Percentiles rank a stretch among this genome's conserved stretches.
Evolutionary conservation across 495 filamentous ascomycete genomes (phyloP).

Genomic region (Aspergillus saccharolyticus): DNA sequence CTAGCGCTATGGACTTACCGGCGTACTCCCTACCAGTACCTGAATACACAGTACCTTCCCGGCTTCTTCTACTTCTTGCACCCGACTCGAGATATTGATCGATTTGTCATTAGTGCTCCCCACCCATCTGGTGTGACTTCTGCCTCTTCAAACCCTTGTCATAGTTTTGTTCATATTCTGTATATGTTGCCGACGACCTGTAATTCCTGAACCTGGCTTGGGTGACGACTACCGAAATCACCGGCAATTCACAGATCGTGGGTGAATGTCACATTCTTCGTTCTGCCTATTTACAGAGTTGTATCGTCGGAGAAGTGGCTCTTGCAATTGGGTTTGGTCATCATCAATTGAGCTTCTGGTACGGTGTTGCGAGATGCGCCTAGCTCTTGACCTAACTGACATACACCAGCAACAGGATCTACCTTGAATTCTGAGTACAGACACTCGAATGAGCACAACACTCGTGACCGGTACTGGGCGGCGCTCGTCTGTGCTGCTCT

Average conservation of each 20-base stretch:
- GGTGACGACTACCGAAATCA: conserved; percentile 1
- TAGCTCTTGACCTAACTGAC: neutral
- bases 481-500: conserved; percentile 40
- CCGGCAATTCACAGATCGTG: neutral
- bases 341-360: neutral
- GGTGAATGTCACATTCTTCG: neutral
- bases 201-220: neutral
- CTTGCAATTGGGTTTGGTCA: neutral
- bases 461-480: conserved; percentile 43
- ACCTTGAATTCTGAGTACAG: neutral
- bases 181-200: neutral
- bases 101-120: no score
- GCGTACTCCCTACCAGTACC: no score
- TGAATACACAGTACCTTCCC: no score
- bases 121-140: no score
- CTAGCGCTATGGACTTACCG: no score
- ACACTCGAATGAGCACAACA: conserved; percentile 37
- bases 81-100: no score
- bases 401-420: neutral
- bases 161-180: neutral
- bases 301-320: neutral
- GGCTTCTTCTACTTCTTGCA: no score
- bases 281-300: neutral
- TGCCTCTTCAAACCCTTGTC: neutral
- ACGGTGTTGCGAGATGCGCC: neutral